Conservation (phyloP, 768 basidiomycete genomes). For the Rhodotorula paludigena region DNA sequence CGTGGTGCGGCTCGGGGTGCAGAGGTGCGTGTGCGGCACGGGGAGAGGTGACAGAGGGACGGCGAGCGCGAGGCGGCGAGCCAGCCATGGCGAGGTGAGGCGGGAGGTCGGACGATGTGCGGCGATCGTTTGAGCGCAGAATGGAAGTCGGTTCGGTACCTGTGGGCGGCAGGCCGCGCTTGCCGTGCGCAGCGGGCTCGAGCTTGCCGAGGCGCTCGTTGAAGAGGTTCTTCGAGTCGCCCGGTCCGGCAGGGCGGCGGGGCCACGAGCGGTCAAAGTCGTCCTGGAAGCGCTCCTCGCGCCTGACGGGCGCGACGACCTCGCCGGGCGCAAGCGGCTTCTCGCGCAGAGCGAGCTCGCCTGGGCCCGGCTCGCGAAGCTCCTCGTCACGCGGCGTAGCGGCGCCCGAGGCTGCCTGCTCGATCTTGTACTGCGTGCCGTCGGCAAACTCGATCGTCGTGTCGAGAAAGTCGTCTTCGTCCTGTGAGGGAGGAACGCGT, state of each 20-base stretch:
- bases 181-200: conserved; percentile 55
- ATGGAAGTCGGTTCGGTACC: conserved; percentile 12
- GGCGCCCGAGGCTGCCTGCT: conserved; percentile 23
- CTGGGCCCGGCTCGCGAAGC: conserved; percentile 43
- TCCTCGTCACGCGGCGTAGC: conserved; percentile 2
- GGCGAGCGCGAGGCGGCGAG: neutral
- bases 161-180: conserved; percentile 42
- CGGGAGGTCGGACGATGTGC: conserved; percentile 2
- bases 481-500: conserved; percentile 26
- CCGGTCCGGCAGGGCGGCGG: conserved; percentile 37
- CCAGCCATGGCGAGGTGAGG: conserved; percentile 15
- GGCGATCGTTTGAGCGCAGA: neutral
- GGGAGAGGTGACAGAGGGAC: conserved; percentile 19
- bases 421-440: conserved; percentile 80
- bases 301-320: conserved; percentile 57
- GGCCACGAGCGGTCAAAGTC: conserved; percentile 97
- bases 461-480: conserved; percentile 71
- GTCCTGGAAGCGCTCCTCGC: conserved; percentile 83
- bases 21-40: conserved; percentile 8
- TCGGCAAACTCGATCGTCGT: conserved; percentile 94
- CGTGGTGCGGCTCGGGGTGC: neutral
- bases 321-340: conserved; percentile 38
- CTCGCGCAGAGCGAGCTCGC: conserved; percentile 28
- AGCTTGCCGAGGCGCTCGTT: conserved; percentile 87
- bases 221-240: conserved; percentile 65